These are phyloP conservation scores for Diaporthe citrichinensis DNA, from an alignment of 2,329 filamentous ascomycete genomes.

Conservation along the genomic window DNA sequence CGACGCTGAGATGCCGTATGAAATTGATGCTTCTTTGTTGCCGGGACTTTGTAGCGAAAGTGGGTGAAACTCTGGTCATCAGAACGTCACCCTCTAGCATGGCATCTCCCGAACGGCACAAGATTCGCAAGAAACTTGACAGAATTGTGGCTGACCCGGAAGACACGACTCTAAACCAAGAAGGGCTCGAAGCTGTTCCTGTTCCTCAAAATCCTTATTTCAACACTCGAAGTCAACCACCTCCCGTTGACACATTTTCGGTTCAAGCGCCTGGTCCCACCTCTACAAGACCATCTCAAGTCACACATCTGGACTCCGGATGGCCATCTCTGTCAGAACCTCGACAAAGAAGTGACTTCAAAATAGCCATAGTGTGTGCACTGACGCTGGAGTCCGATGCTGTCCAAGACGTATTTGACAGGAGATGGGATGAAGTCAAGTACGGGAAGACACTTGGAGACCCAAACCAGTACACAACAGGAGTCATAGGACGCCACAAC, in stretches of 20 bases:
- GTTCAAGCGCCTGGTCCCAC: too few relatives aligned
- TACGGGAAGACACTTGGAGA: neutral
- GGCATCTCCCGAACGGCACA: neutral
- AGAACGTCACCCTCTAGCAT: neutral
- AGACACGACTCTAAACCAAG: too few relatives aligned
- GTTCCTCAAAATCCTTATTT: too few relatives aligned
- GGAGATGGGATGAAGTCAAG: neutral
- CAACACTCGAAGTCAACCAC: too few relatives aligned
- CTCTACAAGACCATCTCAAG: accelerated
- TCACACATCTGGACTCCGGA: neutral
- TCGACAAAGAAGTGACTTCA: neutral
- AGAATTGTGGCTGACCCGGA: neutral
- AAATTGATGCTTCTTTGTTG: neutral
- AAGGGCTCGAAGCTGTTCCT: too few relatives aligned
- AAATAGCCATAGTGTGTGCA: neutral
- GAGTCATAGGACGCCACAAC: neutral
- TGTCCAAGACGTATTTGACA: neutral
- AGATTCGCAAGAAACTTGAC: neutral
- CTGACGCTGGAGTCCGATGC: neutral
- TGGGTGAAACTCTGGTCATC: neutral
- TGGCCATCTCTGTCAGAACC: neutral
- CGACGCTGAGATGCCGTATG: neutral
- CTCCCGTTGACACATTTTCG: too few relatives aligned
- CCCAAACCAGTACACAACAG: neutral
- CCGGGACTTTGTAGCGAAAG: neutral